phyloP scores from a whole-genome alignment of 495 filamentous ascomycete species.

The Penicillium subrubescens region DNA sequence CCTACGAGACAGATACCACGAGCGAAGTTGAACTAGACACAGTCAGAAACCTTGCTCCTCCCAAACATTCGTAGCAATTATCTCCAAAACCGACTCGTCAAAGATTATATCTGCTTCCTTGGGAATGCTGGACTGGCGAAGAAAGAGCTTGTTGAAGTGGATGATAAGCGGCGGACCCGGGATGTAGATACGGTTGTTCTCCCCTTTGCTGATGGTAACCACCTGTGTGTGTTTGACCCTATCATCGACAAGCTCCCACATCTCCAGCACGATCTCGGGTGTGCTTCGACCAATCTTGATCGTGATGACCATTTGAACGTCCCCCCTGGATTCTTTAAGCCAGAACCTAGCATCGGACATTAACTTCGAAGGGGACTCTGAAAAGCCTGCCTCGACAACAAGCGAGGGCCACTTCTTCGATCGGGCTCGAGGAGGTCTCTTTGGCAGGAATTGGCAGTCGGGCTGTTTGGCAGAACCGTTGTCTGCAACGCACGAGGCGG shows the following conservation, averaged over 20 bases:
- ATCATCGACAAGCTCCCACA: not conserved
- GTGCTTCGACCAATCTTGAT: not conserved
- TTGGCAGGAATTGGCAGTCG: not conserved
- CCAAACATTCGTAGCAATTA: not conserved
- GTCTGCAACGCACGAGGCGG: not conserved
- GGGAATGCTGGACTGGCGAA: not conserved
- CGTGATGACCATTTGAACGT: not conserved
- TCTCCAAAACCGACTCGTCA: not conserved
- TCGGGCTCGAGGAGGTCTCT: not conserved
- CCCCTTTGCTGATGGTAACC: not conserved
- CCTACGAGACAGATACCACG: slow-evolving; percentile 20
- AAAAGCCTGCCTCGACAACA: not conserved
- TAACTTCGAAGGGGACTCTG: not conserved
- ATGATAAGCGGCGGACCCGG: not conserved
- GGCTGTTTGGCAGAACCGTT: not conserved
- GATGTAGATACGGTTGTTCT: not conserved
- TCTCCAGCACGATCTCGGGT: not conserved
- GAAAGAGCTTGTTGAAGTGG: not conserved
- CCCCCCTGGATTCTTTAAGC: not conserved
- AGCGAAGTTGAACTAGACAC: slow-evolving; percentile 23
- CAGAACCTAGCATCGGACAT: slow-evolving; percentile 1
- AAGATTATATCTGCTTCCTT: not conserved
- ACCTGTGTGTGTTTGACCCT: not conserved
- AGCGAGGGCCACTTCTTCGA: not conserved
- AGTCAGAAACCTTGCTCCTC: not conserved